Base-by-base conservation (phyloP, 176 grass and related monocot genomes). In the Rhynchospora tenuis region DNA sequence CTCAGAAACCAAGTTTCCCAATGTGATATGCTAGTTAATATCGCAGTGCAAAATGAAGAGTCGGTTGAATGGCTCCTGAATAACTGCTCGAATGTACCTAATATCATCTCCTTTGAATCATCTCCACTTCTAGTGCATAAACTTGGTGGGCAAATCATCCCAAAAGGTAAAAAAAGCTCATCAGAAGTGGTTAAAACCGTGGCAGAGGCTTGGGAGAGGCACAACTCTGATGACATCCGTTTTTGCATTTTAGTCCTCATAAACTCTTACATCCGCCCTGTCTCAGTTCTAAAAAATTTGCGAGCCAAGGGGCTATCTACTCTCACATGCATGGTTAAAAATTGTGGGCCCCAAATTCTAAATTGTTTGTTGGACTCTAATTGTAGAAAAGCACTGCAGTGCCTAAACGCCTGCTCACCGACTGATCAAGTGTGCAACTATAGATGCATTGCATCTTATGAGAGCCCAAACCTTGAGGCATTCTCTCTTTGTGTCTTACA, bases 401-500 rank as follows among this genome's bases (percentile, higher is more conserved):
- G 95, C 80, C 85, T 98, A 48, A 98, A 98, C 88, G 85, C 87
- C 45, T 95, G 92, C 68, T 95, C 92, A 76, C 95, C 95, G 0
- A 86, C 84, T 8, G 92, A 98, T 87, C 95, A 98, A 83, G 91
- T 95, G 23, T 98, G 95, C 76, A 98, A 93, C 80, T 98, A 98
- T 84, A 88, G 89, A 13, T 98, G 95, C 72, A 91, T 98, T 88
- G 90, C 88, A 16, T 95, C 92, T 46, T 95, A 91, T 69, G 91
- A 98, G 86, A 98, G 95, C 51, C 84, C 89, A 0, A 78, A 89
- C 82, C 84, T 98, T 20, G 95, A 98, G 82, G 89, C 92, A 0
- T 98, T 98, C 87, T 95, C 95, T 24, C 82, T 98, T 0, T 98
- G 95, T 90, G 95, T 98, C 77, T 87, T 98, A 89, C 89, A 98